These are phyloP conservation scores for Penicillium canescens DNA, from an alignment of 495 filamentous ascomycete genomes.

Conservation along the genomic window DNA sequence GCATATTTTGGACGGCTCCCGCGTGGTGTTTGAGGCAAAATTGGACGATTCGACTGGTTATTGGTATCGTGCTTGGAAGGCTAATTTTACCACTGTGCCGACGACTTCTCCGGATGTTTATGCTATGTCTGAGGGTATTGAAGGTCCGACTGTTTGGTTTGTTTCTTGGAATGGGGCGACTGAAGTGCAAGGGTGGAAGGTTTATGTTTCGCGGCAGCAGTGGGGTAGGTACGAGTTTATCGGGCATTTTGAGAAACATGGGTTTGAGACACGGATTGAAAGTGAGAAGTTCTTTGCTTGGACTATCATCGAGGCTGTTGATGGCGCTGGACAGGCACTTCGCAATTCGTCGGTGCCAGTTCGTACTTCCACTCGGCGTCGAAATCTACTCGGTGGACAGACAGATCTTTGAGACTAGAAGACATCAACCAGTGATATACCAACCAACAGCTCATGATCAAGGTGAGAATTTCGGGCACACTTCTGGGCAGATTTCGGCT, in stretches of 20 bases:
- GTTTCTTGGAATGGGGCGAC: conserved; percentile 3
- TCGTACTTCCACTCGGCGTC: neutral
- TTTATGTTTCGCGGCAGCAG: conserved; percentile 1
- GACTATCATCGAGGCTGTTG: conserved; percentile 1
- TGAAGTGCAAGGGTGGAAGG: neutral
- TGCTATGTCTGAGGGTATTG: neutral
- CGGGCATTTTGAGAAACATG: neutral
- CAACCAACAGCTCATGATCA: too few species aligned
- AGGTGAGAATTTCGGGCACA: too few species aligned
- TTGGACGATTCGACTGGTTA: neutral
- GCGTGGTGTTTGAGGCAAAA: neutral
- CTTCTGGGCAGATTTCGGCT: too few species aligned
- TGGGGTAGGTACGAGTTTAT: neutral
- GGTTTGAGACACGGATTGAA: neutral
- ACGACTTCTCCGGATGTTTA: neutral
- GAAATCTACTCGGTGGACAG: neutral
- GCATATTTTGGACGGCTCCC: neutral
- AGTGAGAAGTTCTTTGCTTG: neutral
- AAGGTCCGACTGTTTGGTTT: neutral
- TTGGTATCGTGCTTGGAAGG: conserved; percentile 1
- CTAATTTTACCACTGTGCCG: neutral
- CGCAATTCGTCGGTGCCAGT: neutral
- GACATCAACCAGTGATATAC: too few species aligned
- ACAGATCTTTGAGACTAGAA: neutral
- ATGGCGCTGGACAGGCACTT: neutral